phyloP scores from a whole-genome alignment of 78 protist species.

The Dictyostelium citrinum region DNA sequence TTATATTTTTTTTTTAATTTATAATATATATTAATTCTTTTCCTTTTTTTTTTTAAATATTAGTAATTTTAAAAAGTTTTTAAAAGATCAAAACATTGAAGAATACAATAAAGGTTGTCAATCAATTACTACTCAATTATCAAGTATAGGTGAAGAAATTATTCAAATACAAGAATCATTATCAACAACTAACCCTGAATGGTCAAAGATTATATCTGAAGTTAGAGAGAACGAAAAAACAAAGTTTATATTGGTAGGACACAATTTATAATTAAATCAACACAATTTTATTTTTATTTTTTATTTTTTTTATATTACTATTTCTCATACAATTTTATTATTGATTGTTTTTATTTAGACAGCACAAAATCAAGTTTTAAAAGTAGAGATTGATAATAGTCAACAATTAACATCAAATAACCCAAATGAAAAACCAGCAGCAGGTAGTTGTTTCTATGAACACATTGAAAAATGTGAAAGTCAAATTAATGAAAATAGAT shows the following conservation, averaged over 20 bases:
- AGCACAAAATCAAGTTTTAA: constrained; percentile 51
- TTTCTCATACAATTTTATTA: not conserved
- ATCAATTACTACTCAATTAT: constrained; percentile 2
- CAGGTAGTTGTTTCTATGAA: constrained; percentile 38
- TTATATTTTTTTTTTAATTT: not conserved
- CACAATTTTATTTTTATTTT: not conserved
- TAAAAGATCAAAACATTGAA: constrained; percentile 19
- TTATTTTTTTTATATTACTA: not conserved
- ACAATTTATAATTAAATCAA: not conserved
- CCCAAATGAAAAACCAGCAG: not conserved
- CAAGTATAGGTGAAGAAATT: constrained; percentile 46
- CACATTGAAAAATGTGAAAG: constrained; percentile 46
- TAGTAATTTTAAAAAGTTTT: constrained; percentile 26
- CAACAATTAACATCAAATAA: constrained; percentile 1
- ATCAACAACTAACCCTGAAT: not conserved
- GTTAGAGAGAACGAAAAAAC: constrained; percentile 52
- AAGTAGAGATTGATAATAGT: constrained; percentile 34
- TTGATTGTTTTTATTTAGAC: not conserved
- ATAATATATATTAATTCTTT: not conserved
- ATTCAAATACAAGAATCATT: constrained; percentile 33
- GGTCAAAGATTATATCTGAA: constrained; percentile 1
- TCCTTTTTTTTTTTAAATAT: too few relatives aligned
- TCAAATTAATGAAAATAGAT: not conserved
- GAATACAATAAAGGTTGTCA: constrained; percentile 28
- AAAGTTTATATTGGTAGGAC: constrained; percentile 36